Percentiles rank a stretch among this genome's conserved stretches.
phyloP scores from a whole-genome alignment of 1,139 yeast genomes.

The Saccharomyces hybrid region DNA sequence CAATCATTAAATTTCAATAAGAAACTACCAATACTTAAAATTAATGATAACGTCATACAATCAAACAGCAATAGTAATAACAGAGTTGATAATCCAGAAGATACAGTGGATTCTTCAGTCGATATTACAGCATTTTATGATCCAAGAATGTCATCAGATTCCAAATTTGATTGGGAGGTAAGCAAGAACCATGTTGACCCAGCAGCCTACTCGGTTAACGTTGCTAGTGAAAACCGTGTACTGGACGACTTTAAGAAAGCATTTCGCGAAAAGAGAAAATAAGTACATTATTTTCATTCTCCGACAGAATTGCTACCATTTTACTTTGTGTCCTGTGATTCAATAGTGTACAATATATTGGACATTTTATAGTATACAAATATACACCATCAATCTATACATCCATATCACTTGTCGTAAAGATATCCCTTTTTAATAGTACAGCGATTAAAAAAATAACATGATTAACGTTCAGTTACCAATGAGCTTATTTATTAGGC shows the following conservation, averaged over 20 bases:
- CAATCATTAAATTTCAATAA: constrained; percentile 5
- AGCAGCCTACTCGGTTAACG: constrained; percentile 10
- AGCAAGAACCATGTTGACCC: constrained; percentile 1
- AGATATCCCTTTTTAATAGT: not conserved
- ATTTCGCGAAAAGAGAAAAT: constrained; percentile 3
- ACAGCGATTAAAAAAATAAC: not conserved
- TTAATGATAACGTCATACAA: constrained; percentile 12
- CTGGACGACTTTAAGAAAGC: constrained; percentile 18
- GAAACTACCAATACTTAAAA: constrained; percentile 9
- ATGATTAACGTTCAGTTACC: not conserved
- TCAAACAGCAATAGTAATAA: constrained; percentile 1
- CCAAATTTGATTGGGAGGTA: constrained; percentile 6
- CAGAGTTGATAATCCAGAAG: constrained; percentile 9
- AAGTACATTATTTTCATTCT: not conserved
- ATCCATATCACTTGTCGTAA: not conserved
- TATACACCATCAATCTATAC: not conserved
- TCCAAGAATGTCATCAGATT: constrained; percentile 19
- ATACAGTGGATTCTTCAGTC: constrained; percentile 15
- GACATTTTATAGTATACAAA: not conserved
- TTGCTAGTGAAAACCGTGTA: constrained; percentile 15
- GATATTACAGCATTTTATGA: constrained; percentile 21
- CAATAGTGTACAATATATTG: not conserved
- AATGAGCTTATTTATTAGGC: not conserved
- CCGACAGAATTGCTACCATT: not conserved
- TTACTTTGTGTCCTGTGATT: not conserved